Conservation (phyloP, 129 eudicot species). For the Ambrosia trifida region DNA sequence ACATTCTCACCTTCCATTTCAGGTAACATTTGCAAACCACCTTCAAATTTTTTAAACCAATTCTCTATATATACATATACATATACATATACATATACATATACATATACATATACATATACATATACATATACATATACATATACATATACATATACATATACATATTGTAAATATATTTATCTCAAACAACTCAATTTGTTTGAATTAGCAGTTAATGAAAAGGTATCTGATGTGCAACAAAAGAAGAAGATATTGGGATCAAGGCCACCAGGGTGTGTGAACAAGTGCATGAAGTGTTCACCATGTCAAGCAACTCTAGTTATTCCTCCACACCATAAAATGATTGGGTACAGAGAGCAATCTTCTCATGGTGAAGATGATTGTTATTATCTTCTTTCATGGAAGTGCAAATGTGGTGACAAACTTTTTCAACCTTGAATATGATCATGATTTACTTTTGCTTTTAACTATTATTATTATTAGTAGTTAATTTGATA, state of each 20-base stretch:
- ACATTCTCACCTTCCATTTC: constrained; percentile 39
- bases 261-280: constrained; percentile 73
- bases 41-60: neutral
- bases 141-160: too few species aligned
- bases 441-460: neutral
- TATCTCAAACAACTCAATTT: neutral
- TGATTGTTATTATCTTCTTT: constrained; percentile 80
- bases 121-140: too few species aligned
- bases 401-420: constrained; percentile 94
- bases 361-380: constrained; percentile 54
- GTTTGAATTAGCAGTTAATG: constrained; percentile 10
- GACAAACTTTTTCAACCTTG: constrained; percentile 84
- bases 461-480: constrained; percentile 14
- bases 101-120: too few species aligned
- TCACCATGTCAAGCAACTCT: constrained; percentile 65
- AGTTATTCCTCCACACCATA: constrained; percentile 65
- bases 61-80: neutral
- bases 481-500: constrained; percentile 15
- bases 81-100: too few species aligned
- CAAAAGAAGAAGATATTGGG: constrained; percentile 49
- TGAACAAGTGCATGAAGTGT: constrained; percentile 72
- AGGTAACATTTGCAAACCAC: constrained; percentile 40
- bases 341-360: constrained; percentile 15
- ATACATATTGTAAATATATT: neutral
- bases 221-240: constrained; percentile 18